Evolutionary conservation across 2,329 filamentous ascomycete species (phyloP), one percentile per base, ranked within the genome.

Genomic region (Fusarium floridanum): DNA sequence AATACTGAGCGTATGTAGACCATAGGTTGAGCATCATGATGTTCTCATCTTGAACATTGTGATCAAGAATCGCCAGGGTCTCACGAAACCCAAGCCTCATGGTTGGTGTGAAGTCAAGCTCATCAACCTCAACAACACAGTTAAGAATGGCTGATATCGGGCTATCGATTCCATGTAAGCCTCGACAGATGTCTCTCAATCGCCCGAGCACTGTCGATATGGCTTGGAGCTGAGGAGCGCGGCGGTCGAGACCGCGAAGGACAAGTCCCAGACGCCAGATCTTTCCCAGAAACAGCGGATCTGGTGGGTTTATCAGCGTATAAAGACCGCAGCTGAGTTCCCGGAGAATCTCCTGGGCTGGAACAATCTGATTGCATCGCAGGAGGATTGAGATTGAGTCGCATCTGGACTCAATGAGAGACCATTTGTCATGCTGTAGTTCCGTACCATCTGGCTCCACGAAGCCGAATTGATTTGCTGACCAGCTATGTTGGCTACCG

Each of bases 1-100:
- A 53, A 32, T 53, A 53, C 48, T 53, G 48, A 53, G 48, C 48
- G 48, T 53, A 53, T 53, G 48, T 53, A 53, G 48, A 53, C 48
- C 48, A 53, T 8, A 53, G 22, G 9, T 27, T 29, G 16, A 53
- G 48, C 48, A 53, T 53, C 48, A 53, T 53, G 27, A 29, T 53
- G 48, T 53, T 53, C 48, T 53, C 48, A 20, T 43, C 41, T 53
- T 29, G 11, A 53, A 53, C 27, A 22, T 22, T 16, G 29, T 53
- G 27, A 12, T 53, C 48, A 53, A 53, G 24, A 53, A 53, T 27
- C 48, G 48, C 22, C 22, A 53, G 22, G 6, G 48, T 53, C 48
- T 53, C 48, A 53, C 48, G 48, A 53, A 53, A 53, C 10, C 48
- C 48, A 53, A 53, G 48, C 48, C 48, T 53, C 48, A 53, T 53